Conservation (phyloP, 495 filamentous ascomycete species). For the Penicillium canariense region DNA sequence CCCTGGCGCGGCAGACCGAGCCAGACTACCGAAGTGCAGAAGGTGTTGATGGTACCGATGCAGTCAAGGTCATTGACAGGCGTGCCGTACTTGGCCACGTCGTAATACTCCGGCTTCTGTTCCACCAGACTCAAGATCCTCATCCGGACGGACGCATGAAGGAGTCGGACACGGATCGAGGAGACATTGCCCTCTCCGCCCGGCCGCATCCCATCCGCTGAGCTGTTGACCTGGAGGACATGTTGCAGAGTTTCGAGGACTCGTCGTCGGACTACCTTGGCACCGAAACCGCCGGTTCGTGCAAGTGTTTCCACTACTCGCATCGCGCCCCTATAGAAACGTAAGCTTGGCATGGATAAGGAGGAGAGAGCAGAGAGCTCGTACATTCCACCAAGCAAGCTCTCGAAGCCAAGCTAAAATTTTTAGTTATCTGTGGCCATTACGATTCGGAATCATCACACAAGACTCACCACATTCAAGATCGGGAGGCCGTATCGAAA, state of each 20-base stretch:
- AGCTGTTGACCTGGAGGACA: conserved; percentile 66
- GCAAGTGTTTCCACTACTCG: conserved; percentile 72
- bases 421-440: background rate
- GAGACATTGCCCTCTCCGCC: conserved; percentile 66
- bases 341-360: conserved; percentile 5
- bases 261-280: conserved; percentile 63
- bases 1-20: conserved; percentile 69
- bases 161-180: conserved; percentile 68
- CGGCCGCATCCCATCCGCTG: conserved; percentile 62
- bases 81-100: conserved; percentile 55
- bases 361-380: background rate
- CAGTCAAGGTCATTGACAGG: conserved; percentile 76
- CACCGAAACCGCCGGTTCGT: conserved; percentile 75
- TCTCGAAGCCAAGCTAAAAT: conserved; percentile 38
- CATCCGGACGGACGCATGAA: conserved; percentile 68
- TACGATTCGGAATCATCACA: background rate
- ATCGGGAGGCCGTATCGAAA: conserved; percentile 70
- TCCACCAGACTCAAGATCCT: conserved; percentile 60
- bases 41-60: conserved; percentile 66
- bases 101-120: conserved; percentile 59
- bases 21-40: conserved; percentile 66
- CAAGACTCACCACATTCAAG: conserved; percentile 44
- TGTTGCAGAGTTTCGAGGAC: conserved; percentile 76
- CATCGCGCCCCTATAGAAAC: conserved; percentile 40
- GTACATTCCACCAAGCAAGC: conserved; percentile 43